phyloP scores from a whole-genome alignment of 2,329 filamentous ascomycete genomes.

The Alternaria ventricosa region DNA sequence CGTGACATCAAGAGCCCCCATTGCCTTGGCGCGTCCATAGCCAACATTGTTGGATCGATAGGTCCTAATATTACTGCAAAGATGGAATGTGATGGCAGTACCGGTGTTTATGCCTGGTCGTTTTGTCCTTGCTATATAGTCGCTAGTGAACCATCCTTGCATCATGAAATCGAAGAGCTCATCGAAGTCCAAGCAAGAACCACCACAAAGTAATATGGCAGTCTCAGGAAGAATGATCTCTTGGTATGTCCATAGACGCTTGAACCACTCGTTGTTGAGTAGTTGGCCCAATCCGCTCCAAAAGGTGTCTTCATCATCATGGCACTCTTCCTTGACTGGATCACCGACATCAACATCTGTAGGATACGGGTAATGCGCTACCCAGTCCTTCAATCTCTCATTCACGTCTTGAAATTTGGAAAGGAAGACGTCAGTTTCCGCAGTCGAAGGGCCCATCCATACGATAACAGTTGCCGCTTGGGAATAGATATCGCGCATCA shows the following conservation, averaged over 20 bases:
- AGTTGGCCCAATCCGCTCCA: rapidly evolving
- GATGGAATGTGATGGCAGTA: too few species aligned
- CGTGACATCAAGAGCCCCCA: too few species aligned
- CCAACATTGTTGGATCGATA: too few species aligned
- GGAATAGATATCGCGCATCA: background rate
- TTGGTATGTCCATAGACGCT: background rate
- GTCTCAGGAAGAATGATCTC: background rate
- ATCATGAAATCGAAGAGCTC: rapidly evolving
- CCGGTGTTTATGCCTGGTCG: too few species aligned
- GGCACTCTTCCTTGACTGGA: too few species aligned
- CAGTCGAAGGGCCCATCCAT: background rate
- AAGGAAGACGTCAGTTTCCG: background rate
- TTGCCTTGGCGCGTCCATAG: too few species aligned
- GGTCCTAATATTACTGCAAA: too few species aligned
- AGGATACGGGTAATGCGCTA: too few species aligned
- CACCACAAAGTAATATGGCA: background rate
- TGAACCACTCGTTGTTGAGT: background rate
- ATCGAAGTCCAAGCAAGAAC: rapidly evolving
- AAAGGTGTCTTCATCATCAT: rapidly evolving
- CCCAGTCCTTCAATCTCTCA: background rate
- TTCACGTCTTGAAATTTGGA: background rate
- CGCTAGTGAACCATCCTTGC: too few species aligned
- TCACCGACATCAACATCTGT: too few species aligned
- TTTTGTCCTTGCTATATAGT: too few species aligned
- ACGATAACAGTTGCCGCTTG: background rate